Percentiles rank a stretch among this genome's conserved stretches.
These are phyloP conservation scores for Rosa rugosa DNA, from an alignment of 306 rosid genomes.

Conservation along the genomic window DNA sequence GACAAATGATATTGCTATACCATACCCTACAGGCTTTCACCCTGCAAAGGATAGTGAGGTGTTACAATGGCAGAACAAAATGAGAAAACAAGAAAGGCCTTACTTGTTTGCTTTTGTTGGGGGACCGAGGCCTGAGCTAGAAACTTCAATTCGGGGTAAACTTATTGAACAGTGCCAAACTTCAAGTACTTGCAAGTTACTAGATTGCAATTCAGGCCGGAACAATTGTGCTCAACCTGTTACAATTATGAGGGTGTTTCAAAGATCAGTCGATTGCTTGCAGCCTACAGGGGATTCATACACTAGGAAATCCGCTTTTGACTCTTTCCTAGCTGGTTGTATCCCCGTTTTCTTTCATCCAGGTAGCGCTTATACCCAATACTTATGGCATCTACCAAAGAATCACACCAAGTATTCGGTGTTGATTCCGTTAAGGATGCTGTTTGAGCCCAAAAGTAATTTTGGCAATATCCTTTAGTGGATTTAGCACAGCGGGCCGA, in stretches of 20 bases:
- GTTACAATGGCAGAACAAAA: conserved; percentile 39
- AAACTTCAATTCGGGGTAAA: conserved; percentile 16
- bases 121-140: conserved; percentile 34
- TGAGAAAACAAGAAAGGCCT: conserved; percentile 36
- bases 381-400: conserved; percentile 50
- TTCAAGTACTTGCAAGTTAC: conserved; percentile 36
- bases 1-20: conserved; percentile 47
- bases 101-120: conserved; percentile 49
- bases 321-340: conserved; percentile 50
- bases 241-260: conserved; percentile 31
- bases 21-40: conserved; percentile 55
- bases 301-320: conserved; percentile 47
- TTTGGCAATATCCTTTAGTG: too few species aligned
- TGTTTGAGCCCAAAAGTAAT: too few species aligned
- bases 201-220: conserved; percentile 8
- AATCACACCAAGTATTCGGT: conserved; percentile 36
- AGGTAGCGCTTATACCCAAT: conserved; percentile 42
- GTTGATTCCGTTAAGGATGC: conserved; percentile 1
- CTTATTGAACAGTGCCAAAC: conserved; percentile 41
- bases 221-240: conserved; percentile 26
- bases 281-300: conserved; percentile 57
- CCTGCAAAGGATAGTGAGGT: conserved; percentile 32
- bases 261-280: conserved; percentile 41
- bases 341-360: conserved; percentile 56
- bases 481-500: too few species aligned